Percentiles rank a stretch among this genome's conserved stretches.
Evolutionary conservation across 2,329 filamentous ascomycete species (phyloP).

Genomic region (Rutstroemia sp.): DNA sequence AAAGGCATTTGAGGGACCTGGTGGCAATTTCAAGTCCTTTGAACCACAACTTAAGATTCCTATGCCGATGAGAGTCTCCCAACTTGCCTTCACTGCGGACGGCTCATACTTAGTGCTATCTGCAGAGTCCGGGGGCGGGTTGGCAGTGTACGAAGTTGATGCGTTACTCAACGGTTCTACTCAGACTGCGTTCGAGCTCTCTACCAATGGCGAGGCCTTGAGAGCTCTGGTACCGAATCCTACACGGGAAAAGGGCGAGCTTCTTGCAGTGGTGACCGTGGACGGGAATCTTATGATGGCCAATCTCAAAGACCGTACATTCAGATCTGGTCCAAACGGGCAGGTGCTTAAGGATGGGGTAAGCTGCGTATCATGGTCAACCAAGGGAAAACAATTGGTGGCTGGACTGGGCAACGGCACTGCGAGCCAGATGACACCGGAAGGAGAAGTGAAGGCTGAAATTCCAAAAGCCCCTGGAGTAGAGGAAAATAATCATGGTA

Average conservation of each 20-base stretch:
- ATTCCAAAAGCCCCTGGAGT: slow-evolving; percentile 71
- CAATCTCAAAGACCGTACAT: slow-evolving; percentile 61
- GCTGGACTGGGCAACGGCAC: slow-evolving; percentile 78
- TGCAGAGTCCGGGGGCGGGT: slow-evolving; percentile 70
- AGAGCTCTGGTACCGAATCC: slow-evolving; percentile 77
- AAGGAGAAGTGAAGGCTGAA: slow-evolving; percentile 67
- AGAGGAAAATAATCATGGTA: slow-evolving; percentile 58
- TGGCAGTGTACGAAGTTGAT: slow-evolving; percentile 76
- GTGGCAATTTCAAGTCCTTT: slow-evolving; percentile 60
- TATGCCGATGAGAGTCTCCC: slow-evolving; percentile 70
- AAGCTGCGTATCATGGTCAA: slow-evolving; percentile 85
- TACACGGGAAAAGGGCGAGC: slow-evolving; percentile 59
- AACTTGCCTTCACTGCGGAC: slow-evolving; percentile 85
- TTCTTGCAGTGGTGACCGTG: slow-evolving; percentile 73
- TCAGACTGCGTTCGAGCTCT: slow-evolving; percentile 65
- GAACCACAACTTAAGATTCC: slow-evolving; percentile 65
- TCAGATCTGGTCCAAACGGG: slow-evolving; percentile 53
- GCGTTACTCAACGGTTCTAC: slow-evolving; percentile 58
- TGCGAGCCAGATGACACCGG: slow-evolving; percentile 74
- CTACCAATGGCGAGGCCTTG: slow-evolving; percentile 67
- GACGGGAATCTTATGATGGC: slow-evolving; percentile 79
- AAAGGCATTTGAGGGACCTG: slow-evolving; percentile 59
- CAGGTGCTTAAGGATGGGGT: slow-evolving; percentile 65
- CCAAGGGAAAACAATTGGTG: slow-evolving; percentile 84
- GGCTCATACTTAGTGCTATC: slow-evolving; percentile 79